phyloP scores from a whole-genome alignment of 2,329 filamentous ascomycete genomes.

The Diaporthe helianthi region DNA sequence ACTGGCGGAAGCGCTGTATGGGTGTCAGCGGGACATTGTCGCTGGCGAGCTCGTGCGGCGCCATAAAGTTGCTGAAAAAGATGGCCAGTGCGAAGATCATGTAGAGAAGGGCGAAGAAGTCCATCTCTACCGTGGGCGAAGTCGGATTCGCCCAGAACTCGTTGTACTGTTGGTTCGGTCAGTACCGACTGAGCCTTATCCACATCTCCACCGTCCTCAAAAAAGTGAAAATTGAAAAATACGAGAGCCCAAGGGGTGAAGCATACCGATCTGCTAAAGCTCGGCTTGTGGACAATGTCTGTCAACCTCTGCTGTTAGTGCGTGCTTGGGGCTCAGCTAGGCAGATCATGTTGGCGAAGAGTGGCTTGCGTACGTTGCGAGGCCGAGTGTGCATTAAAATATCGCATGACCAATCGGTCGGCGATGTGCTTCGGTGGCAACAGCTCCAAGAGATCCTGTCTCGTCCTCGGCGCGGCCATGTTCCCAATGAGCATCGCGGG shows the following conservation, averaged over 20 bases:
- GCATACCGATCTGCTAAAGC: slow-evolving; percentile 54
- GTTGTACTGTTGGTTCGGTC: slow-evolving; percentile 49
- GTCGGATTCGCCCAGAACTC: slow-evolving; percentile 55
- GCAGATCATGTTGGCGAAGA: background rate
- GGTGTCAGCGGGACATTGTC: slow-evolving; percentile 51
- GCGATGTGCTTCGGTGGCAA: slow-evolving; percentile 55
- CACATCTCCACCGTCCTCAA: background rate
- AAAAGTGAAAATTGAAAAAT: background rate
- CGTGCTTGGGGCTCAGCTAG: background rate
- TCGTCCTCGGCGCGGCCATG: slow-evolving; percentile 47
- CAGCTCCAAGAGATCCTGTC: slow-evolving; percentile 54
- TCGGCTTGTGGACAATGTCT: slow-evolving; percentile 62
- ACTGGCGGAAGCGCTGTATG: slow-evolving; percentile 55
- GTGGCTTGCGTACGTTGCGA: slow-evolving; percentile 52
- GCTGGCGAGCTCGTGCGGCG: slow-evolving; percentile 51
- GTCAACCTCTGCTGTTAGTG: slow-evolving; percentile 28
- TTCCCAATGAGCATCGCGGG: slow-evolving; percentile 54
- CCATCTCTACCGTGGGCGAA: slow-evolving; percentile 43
- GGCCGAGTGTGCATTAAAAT: slow-evolving; percentile 61
- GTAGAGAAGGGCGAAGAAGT: slow-evolving; percentile 60
- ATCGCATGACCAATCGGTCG: slow-evolving; percentile 59
- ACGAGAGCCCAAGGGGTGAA: background rate
- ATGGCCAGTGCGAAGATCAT: slow-evolving; percentile 53
- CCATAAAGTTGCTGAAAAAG: slow-evolving; percentile 53
- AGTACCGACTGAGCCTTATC: background rate